Base-by-base conservation (phyloP, 768 basidiomycete species). In the Candolleomyces eurysporus region DNA sequence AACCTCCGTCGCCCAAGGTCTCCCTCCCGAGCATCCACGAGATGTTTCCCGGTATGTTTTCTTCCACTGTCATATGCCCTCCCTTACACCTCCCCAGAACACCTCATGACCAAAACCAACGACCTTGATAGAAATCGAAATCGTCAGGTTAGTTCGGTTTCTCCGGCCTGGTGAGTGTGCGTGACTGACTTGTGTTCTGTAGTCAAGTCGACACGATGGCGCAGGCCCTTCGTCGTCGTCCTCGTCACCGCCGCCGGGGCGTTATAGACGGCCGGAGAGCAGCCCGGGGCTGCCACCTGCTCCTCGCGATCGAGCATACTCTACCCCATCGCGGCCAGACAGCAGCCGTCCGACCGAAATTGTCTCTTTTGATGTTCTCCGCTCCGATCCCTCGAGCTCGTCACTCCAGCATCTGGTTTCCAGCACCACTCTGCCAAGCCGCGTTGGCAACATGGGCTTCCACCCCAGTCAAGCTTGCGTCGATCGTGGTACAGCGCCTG, bases 11-110 rank as follows among this genome's bases (percentile, higher is more conserved):
- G 40, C 49, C 48, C 30, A 58, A 51, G 32, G 31, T 48, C 61
- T 73, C 78, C 2, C 72, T 85, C 30, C 84, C 83, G 26, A 80
- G 81, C 65, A 83, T 84, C 39, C 75, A 79, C 21, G 82, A 84
- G 62, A 81, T 84, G 76, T 85, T 84, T 62, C 84, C 84, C 50
- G 82, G 84, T 81, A 64, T 48, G 73, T 59, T 13, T 21, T 48
- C 54, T 36, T 36, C 26, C 19, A 16, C 6, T 9, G 21, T 9
- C 21, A 8, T 16, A 3, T 39, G 6, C 49, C 26, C 2, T 48
- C 46, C 46, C 46, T 32, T 13, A 39, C 22, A 43, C 26, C 14
- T 42, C 26, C 55, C 14, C 49, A 70, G 69, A 70, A 56, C 67
- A 70, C 49, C 61, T 70, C 13, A 53, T 59, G 57, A 59, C 52